Evolutionary conservation across 2,329 filamentous ascomycete genomes (phyloP), one percentile per base, ranked within the genome.

Genomic region (Delphinella strobiligena): DNA sequence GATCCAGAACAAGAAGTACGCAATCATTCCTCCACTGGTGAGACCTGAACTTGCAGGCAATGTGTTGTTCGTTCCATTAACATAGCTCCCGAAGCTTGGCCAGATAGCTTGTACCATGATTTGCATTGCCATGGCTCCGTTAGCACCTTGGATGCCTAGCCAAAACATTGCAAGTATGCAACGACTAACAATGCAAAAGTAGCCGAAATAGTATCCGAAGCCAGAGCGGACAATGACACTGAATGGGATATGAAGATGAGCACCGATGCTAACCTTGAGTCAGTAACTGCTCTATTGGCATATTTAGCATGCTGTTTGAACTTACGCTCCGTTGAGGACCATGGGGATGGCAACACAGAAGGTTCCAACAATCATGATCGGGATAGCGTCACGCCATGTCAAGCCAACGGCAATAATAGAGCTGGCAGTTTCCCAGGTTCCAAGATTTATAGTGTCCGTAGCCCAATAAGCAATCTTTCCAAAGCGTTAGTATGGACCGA

Each of bases 101-200:
- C 72, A 77, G 46, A 75, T 74, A 2, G 71, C 70, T 5, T 64
- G 63, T 11, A 74, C 57, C 57, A 72, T 71, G 32, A 68, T 66
- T 4, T 60, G 59, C 7, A 73, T 61, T 0, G 65, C 62, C 41
- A 72, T 71, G 0, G 70, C 75, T 0, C 78, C 77, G 46, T 78
- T 78, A 44, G 75, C 74, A 31, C 72, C 74, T 47, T 81, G 75
- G 34, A 82, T 78, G 0, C 76, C 75, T 38, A 80, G 74, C 80
- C 72, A 75, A 55, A 76, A 74, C 14, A 74, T 53, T 4, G 71
- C 71, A 3, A 75, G 63, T 41, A 75, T 67, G 30, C 65, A 62
- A 9, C 71, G 62, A 0, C 67, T 71, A 5, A 74, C 49, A 38
- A 75, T 70, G 17, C 69, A 64, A 29, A 75, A 59, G 49, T 72